These are phyloP conservation scores for Vanrija pseudolonga DNA, from an alignment of 1,284 basidiomycete genomes.

Conservation along the genomic window DNA sequence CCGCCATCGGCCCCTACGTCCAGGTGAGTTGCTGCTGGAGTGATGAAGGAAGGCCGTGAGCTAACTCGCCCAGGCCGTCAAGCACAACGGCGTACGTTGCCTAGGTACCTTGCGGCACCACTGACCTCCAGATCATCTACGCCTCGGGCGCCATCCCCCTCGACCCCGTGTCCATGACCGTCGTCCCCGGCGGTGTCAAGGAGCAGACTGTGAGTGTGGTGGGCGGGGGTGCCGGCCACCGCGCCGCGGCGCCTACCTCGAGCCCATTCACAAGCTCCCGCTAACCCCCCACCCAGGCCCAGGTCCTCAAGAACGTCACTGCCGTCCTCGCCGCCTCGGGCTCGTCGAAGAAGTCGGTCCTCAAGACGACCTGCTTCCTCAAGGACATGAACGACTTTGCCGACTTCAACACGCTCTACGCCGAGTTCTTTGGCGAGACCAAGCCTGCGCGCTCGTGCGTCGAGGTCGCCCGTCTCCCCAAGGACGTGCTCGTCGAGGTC, in stretches of 20 bases:
- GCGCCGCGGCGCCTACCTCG: no score
- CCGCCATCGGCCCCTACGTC: conserved; percentile 85
- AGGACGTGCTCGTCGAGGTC: conserved; percentile 82
- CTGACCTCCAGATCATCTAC: conserved; percentile 61
- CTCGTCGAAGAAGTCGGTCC: conserved; percentile 68
- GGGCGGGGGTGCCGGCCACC: neutral
- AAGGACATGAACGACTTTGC: conserved; percentile 89
- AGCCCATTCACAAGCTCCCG: no score
- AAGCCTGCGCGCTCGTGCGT: conserved; percentile 90
- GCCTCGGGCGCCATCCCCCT: conserved; percentile 86
- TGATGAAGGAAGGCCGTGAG: neutral
- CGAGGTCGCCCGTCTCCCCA: conserved; percentile 72
- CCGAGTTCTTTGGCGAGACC: conserved; percentile 77
- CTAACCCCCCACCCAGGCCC: conserved; percentile 49
- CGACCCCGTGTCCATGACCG: conserved; percentile 67
- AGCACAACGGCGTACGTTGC: conserved; percentile 61
- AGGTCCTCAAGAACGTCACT: conserved; percentile 81
- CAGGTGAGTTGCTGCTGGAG: conserved; percentile 30
- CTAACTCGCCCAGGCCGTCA: conserved; percentile 65
- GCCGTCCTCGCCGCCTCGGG: conserved; percentile 79
- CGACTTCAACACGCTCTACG: conserved; percentile 70
- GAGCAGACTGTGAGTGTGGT: conserved; percentile 61
- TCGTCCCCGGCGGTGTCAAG: conserved; percentile 75
- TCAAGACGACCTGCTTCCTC: conserved; percentile 89
- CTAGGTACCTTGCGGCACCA: no score